Base-by-base conservation (phyloP, 805 yeast species). In the Hanseniaspora pseudoguilliermondii region DNA sequence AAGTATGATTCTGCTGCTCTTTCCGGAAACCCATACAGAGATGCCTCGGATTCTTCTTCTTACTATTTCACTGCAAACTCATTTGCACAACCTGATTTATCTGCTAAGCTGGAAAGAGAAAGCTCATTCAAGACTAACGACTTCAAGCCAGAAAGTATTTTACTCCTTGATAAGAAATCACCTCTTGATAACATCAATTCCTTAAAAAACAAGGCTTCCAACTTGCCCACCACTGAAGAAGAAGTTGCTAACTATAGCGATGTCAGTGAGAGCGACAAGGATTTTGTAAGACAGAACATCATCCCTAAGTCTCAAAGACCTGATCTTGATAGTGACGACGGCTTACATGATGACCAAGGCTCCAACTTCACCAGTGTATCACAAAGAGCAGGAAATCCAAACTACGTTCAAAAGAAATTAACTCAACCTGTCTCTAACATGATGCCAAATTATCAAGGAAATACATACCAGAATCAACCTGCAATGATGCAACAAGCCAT, bases 321-420 rank as follows among this genome's bases (percentile, higher is more conserved):
- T 23, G 57, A 51, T 15, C 47, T 55, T 16, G 63, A 62, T n/a
- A 53, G 56, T 20, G 68, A 63, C 36, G 67, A 66, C 20, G 65
- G 66, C 15, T 60, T 60, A 27, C 50, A 46, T 25, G 65, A 65
- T 41, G 67, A 62, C 18, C 61, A 62, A 23, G 80, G 74, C 48
- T 84, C 91, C 0, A 83, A 82, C 63, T 83, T 85, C 67, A 84
- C 93, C 1, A 81, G 88, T 53, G 86, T 85, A 1, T 83, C 90
- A 8, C 91, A 84, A 67, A 73, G 91, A 65, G 89, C 82, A 29
- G 75, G 80, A 16, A 84, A 84, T 62, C 86, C 84, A 18, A 68
- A 71, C 29, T 81, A 78, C 60, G 73, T 71, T 55, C 40, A 48
- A 36, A 49, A 36, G 32, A 47, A 43, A 49, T 55, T 55, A 40